Percentiles rank a stretch among this genome's conserved stretches.
These are phyloP conservation scores for Dacryopinax primogenitus DNA, from an alignment of 768 basidiomycete genomes.

Conservation along the genomic window DNA sequence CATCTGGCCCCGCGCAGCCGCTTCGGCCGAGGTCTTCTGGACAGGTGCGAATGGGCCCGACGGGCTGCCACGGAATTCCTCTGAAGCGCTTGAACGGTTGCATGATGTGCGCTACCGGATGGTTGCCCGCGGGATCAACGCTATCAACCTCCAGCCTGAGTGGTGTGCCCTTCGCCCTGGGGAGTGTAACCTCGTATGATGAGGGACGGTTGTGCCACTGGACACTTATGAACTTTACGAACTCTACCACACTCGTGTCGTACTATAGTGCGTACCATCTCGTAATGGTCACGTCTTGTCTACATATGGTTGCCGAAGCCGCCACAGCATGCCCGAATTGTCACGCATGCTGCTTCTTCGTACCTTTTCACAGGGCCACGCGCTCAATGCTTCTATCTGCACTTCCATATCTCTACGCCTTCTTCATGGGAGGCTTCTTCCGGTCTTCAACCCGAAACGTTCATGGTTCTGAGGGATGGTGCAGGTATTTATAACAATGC, in stretches of 20 bases:
- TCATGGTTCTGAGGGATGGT: background rate
- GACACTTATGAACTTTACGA: background rate
- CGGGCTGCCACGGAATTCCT: slow-evolving; percentile 30
- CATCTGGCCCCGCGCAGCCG: slow-evolving; percentile 60
- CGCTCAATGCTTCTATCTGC: background rate
- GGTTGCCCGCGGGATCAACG: slow-evolving; percentile 46
- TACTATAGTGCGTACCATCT: background rate
- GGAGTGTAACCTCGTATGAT: slow-evolving; percentile 35
- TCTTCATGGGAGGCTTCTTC: background rate
- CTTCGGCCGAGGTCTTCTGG: slow-evolving; percentile 69
- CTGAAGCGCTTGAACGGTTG: slow-evolving; percentile 46
- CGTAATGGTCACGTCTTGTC: background rate
- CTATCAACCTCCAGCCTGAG: slow-evolving; percentile 51
- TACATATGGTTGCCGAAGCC: background rate
- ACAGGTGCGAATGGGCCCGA: slow-evolving; percentile 34
- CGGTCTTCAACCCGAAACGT: background rate
- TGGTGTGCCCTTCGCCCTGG: slow-evolving; percentile 60
- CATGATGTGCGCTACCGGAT: slow-evolving; percentile 52
- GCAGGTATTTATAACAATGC: background rate
- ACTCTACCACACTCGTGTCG: background rate
- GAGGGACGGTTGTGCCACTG: background rate
- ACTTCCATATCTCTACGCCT: background rate
- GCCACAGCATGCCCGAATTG: too few species aligned
- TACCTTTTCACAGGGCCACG: background rate
- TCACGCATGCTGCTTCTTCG: background rate